Percentiles rank a stretch among this genome's conserved stretches.
Evolutionary conservation across 257 asterid genomes (phyloP).

Genomic region (Penstemon eatonii): DNA sequence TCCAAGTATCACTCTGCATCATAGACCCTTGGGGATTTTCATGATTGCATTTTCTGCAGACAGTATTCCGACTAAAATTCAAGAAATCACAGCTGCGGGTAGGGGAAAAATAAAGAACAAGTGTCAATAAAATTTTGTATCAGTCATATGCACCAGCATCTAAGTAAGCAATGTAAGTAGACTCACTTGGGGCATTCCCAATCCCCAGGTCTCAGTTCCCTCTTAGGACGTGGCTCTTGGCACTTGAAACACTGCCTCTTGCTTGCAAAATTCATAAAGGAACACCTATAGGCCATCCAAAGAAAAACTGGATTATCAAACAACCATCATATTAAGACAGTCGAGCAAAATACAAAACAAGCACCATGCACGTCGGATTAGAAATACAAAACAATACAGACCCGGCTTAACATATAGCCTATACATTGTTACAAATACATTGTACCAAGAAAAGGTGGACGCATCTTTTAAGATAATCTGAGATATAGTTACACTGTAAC

Average conservation of each 20-base stretch:
- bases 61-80: slow-evolving; percentile 58
- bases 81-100: slow-evolving; percentile 64
- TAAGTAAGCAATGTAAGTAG: slow-evolving; percentile 20
- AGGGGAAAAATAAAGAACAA: slow-evolving; percentile 3
- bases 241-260: slow-evolving; percentile 66
- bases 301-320: slow-evolving; percentile 1
- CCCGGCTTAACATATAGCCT: too few relatives aligned
- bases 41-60: slow-evolving; percentile 65
- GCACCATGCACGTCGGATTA: slow-evolving; percentile 6
- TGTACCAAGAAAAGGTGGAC: too few relatives aligned
- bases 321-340: background rate
- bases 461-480: too few relatives aligned
- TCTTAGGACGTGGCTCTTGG: slow-evolving; percentile 59
- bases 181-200: slow-evolving; percentile 91
- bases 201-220: slow-evolving; percentile 70
- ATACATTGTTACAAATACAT: too few relatives aligned
- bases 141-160: background rate
- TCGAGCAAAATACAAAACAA: background rate
- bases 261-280: slow-evolving; percentile 77
- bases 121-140: slow-evolving; percentile 15
- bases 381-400: background rate
- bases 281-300: slow-evolving; percentile 54
- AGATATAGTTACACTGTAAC: too few relatives aligned
- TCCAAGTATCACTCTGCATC: slow-evolving; percentile 41
- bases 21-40: slow-evolving; percentile 43